Percentiles rank a stretch among this genome's conserved stretches.
phyloP scores from a whole-genome alignment of 495 filamentous ascomycete genomes.

The Penicillium alfredii region DNA sequence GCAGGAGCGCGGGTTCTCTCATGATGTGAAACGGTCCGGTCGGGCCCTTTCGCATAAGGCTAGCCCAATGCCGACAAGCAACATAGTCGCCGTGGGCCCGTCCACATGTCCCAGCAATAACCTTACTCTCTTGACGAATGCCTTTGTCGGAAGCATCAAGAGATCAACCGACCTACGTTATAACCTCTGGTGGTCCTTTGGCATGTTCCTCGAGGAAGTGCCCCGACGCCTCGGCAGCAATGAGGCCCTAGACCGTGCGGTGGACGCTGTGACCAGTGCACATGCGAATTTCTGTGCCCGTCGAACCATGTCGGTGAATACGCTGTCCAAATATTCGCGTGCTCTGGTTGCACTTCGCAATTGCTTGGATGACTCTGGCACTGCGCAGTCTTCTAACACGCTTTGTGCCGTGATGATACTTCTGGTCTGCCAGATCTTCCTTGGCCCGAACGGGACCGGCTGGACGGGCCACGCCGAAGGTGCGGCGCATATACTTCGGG shows the following conservation, averaged over 20 bases:
- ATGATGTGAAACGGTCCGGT: too few species aligned
- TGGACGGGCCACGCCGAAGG: slow-evolving; percentile 38
- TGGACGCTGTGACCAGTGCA: slow-evolving; percentile 30
- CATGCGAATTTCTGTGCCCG: slow-evolving; percentile 24
- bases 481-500: slow-evolving; percentile 35
- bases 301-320: slow-evolving; percentile 11
- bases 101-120: slow-evolving; percentile 14
- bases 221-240: slow-evolving; percentile 37
- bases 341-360: slow-evolving; percentile 30
- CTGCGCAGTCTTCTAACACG: slow-evolving; percentile 34
- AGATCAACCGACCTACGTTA: slow-evolving; percentile 36
- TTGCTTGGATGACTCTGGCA: slow-evolving; percentile 32
- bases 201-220: slow-evolving; percentile 31
- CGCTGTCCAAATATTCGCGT: slow-evolving; percentile 32
- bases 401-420: slow-evolving; percentile 42
- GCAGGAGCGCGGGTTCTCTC: slow-evolving; percentile 21
- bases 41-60: too few species aligned
- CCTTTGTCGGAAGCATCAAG: slow-evolving; percentile 25
- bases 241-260: slow-evolving; percentile 36
- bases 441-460: slow-evolving; percentile 5
- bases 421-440: slow-evolving; percentile 32
- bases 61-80: too few species aligned
- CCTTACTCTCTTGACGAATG: slow-evolving; percentile 16
- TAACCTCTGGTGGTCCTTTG: slow-evolving; percentile 39
- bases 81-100: slow-evolving; percentile 3